phyloP scores from a whole-genome alignment of 805 yeast genomes.

The Torulaspora gathmanii region DNA sequence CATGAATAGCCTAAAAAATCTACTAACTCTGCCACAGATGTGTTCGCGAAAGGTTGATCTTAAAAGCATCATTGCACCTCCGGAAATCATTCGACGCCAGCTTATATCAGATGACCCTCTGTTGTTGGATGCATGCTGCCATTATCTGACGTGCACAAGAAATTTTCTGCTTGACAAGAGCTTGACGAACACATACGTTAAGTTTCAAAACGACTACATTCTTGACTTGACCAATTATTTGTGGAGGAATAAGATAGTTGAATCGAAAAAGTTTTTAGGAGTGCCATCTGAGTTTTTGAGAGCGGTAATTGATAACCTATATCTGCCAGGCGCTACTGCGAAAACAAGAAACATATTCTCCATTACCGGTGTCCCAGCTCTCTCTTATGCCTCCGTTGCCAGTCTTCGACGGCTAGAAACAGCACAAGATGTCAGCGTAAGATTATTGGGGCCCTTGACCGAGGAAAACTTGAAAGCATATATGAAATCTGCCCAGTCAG shows the following conservation, averaged over 20 bases:
- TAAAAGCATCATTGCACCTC: slow-evolving; percentile 15
- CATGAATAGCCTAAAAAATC: slow-evolving; percentile 8
- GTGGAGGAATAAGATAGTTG: slow-evolving; percentile 29
- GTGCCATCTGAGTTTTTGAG: slow-evolving; percentile 26
- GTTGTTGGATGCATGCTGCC: slow-evolving; percentile 22
- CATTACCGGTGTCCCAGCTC: slow-evolving; percentile 26
- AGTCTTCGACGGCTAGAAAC: slow-evolving; percentile 15
- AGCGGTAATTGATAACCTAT: slow-evolving; percentile 13
- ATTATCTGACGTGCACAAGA: slow-evolving; percentile 18
- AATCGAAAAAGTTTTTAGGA: slow-evolving; percentile 17
- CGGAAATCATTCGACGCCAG: slow-evolving; percentile 17
- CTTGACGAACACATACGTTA: slow-evolving; percentile 16
- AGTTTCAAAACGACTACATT: slow-evolving; percentile 25
- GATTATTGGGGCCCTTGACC: slow-evolving; percentile 14
- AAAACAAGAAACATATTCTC: slow-evolving; percentile 20
- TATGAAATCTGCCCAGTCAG: background rate
- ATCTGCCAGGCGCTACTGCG: slow-evolving; percentile 10
- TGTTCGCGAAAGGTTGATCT: slow-evolving; percentile 7
- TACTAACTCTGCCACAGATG: slow-evolving; percentile 3
- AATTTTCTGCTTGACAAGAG: slow-evolving; percentile 14
- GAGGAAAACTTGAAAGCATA: slow-evolving; percentile 25
- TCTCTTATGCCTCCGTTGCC: slow-evolving; percentile 17
- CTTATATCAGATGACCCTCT: slow-evolving; percentile 25
- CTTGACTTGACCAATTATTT: slow-evolving; percentile 30
- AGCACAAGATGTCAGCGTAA: background rate